Conservation (phyloP, 768 basidiomycete genomes). For the Auriculariales sp. region DNA sequence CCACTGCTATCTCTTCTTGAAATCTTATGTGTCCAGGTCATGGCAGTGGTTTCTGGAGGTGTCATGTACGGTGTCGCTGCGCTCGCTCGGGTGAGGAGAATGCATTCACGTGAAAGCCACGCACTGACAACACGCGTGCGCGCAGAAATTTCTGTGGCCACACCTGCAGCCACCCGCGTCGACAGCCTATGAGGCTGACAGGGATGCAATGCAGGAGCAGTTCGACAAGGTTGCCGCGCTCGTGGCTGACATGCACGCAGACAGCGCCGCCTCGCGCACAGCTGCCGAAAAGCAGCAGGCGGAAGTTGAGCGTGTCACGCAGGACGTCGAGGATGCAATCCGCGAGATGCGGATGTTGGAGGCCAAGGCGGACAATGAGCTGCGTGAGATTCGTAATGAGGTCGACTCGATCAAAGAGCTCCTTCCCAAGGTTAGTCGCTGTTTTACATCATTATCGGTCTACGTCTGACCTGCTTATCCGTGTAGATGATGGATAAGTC, state of each 20-base stretch:
- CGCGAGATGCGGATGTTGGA: conserved; percentile 68
- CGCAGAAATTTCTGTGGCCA: conserved; percentile 78
- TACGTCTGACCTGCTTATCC: conserved; percentile 3
- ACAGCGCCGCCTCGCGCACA: conserved; percentile 54
- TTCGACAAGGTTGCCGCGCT: conserved; percentile 81
- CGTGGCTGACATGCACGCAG: conserved; percentile 64
- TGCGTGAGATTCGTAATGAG: conserved; percentile 85
- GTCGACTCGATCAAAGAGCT: conserved; percentile 81
- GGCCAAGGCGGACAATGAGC: conserved; percentile 64
- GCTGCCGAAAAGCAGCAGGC: conserved; percentile 67
- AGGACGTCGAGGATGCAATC: conserved; percentile 59
- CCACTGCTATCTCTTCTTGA: neutral
- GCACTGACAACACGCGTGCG: neutral
- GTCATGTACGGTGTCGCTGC: conserved; percentile 68
- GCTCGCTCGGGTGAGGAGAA: conserved; percentile 52
- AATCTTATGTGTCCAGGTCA: conserved; percentile 48
- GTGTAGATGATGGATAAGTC: conserved; percentile 87
- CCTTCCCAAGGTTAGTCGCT: conserved; percentile 86
- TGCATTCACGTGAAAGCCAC: neutral
- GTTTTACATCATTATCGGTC: conserved; percentile 8
- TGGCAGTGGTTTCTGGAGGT: conserved; percentile 79
- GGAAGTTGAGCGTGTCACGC: conserved; percentile 54
- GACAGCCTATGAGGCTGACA: conserved; percentile 81
- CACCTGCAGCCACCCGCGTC: conserved; percentile 79
- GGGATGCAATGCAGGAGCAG: conserved; percentile 69